These are phyloP conservation scores for Cryptococcus floricola DNA, from an alignment of 1,284 basidiomycete genomes.

Conservation along the genomic window DNA sequence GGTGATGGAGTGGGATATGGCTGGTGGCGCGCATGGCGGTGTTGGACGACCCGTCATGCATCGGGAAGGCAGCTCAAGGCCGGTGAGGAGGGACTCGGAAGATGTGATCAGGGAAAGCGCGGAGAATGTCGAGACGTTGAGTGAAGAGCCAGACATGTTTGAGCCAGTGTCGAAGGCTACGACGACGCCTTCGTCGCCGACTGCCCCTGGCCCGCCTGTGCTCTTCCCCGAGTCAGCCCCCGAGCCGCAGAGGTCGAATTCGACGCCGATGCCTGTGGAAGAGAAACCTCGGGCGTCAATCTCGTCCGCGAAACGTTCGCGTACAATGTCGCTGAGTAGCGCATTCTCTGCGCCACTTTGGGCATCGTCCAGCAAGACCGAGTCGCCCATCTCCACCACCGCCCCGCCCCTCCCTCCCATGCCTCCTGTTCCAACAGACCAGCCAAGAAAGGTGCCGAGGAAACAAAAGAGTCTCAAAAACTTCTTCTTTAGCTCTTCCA, in stretches of 20 bases:
- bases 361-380: not conserved
- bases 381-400: not conserved
- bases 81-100: slow-evolving; percentile 3
- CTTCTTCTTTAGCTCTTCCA: slow-evolving; percentile 25
- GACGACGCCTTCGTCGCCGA: not conserved
- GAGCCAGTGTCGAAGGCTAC: not conserved
- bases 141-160: not conserved
- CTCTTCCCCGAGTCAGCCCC: not conserved
- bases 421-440: slow-evolving; percentile 4
- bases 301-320: slow-evolving; percentile 4
- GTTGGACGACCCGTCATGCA: not conserved
- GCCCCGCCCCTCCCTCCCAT: slow-evolving; percentile 1
- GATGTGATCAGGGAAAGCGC: slow-evolving; percentile 2
- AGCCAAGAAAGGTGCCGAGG: slow-evolving; percentile 7
- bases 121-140: not conserved
- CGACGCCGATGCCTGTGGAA: not conserved
- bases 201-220: not conserved
- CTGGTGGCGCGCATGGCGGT: not conserved
- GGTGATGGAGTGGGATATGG: slow-evolving; percentile 4
- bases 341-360: slow-evolving; percentile 4
- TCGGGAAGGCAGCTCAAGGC: not conserved
- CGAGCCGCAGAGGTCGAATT: not conserved
- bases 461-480: slow-evolving; percentile 32
- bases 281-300: not conserved
- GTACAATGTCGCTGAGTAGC: slow-evolving; percentile 20